Evolutionary conservation across 2,329 filamentous ascomycete genomes (phyloP).

Genomic region (Pseudogymnoascus sp.): DNA sequence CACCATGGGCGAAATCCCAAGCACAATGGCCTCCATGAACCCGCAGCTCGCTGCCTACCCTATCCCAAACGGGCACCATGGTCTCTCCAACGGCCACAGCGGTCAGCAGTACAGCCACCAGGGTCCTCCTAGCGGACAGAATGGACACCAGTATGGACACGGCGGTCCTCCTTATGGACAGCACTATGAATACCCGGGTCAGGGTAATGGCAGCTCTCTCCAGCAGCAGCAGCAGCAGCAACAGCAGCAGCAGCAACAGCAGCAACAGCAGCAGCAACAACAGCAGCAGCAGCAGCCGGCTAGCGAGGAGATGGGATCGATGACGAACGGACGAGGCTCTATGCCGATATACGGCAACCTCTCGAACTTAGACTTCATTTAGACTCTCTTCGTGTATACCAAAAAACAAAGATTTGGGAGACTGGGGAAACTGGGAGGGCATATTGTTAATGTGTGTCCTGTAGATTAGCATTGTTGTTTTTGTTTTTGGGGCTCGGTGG

Average conservation of each 20-base stretch:
- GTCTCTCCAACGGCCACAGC: conserved; percentile 3
- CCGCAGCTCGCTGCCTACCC: conserved; percentile 54
- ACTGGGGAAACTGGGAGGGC: neutral
- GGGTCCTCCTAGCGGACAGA: neutral
- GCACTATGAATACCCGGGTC: conserved; percentile 29
- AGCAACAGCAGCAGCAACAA: conserved; percentile 18
- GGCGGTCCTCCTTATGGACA: conserved; percentile 41
- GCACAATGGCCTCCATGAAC: conserved; percentile 41
- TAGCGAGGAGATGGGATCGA: conserved; percentile 20
- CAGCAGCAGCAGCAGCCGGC: conserved; percentile 19
- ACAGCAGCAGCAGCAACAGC: conserved; percentile 12
- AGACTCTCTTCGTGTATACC: conserved; percentile 7
- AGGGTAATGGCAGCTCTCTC: conserved; percentile 27
- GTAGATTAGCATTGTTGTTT: conserved; percentile 10
- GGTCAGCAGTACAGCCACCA: conserved; percentile 7
- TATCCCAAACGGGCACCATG: conserved; percentile 53
- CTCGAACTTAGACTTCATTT: conserved; percentile 6
- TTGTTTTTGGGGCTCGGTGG: conserved; percentile 10
- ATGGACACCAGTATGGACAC: conserved; percentile 35
- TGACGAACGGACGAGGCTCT: conserved; percentile 19
- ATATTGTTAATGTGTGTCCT: conserved; percentile 4
- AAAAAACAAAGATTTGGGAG: neutral
- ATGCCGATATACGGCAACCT: conserved; percentile 43
- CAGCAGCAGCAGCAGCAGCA: conserved; percentile 22
- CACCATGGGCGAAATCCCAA: conserved; percentile 44